Evolutionary conservation across 805 yeast species (phyloP).

Genomic region (Ogataea henricii): DNA sequence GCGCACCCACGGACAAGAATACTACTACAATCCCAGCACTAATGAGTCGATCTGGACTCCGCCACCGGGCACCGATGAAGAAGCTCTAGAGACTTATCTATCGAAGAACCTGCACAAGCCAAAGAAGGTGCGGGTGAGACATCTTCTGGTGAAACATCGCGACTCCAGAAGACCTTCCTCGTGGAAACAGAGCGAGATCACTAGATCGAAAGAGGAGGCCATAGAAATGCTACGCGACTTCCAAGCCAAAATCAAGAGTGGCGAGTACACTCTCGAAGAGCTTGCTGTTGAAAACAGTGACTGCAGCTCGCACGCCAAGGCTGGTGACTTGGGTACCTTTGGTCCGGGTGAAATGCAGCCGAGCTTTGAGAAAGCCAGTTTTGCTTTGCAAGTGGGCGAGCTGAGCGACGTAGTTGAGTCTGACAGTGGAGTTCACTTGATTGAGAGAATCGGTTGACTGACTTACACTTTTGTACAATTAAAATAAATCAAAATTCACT

Average conservation of each 20-base stretch:
- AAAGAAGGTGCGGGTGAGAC: conserved; percentile 75
- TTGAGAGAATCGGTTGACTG: conserved; percentile 74
- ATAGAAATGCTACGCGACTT: conserved; percentile 58
- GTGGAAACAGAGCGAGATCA: conserved; percentile 77
- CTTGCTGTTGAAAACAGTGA: conserved; percentile 85
- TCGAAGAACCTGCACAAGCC: conserved; percentile 49
- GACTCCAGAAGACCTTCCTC: conserved; percentile 89
- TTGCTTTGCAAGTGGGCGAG: conserved; percentile 79
- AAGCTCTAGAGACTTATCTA: conserved; percentile 58
- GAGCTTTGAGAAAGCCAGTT: conserved; percentile 85
- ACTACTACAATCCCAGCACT: conserved; percentile 71
- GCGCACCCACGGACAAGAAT: conserved; percentile 79
- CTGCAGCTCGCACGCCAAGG: conserved; percentile 80
- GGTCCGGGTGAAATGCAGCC: conserved; percentile 96
- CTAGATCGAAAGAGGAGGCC: conserved; percentile 84
- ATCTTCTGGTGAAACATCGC: conserved; percentile 78
- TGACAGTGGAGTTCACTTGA: conserved; percentile 87
- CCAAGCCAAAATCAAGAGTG: conserved; percentile 60
- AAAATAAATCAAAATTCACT: background rate
- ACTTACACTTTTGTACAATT: background rate
- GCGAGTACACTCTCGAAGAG: conserved; percentile 65
- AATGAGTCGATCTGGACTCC: conserved; percentile 87
- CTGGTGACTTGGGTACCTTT: conserved; percentile 91
- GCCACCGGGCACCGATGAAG: conserved; percentile 78
- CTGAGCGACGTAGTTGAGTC: conserved; percentile 81